A percentile compares a stretch with the other conserved stretches of the same genome.
Evolutionary conservation across 805 yeast genomes (phyloP).

Genomic region (Sugiyamaella boreocaroliniensis): DNA sequence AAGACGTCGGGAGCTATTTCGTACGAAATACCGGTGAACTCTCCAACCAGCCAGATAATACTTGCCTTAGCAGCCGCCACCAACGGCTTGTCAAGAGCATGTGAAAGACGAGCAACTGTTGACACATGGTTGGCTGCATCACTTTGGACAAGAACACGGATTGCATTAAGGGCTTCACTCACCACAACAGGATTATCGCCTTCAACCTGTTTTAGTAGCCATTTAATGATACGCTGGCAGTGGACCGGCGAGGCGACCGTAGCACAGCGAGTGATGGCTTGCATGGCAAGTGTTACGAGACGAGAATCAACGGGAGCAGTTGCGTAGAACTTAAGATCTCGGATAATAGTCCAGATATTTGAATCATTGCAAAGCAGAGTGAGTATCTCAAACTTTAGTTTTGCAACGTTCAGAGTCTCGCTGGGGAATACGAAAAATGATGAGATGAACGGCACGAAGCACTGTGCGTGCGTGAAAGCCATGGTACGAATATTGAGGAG

Average conservation of each 20-base stretch:
- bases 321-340: conserved; percentile 59
- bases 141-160: conserved; percentile 65
- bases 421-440: conserved; percentile 49
- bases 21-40: conserved; percentile 46
- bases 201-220: conserved; percentile 52
- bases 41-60: conserved; percentile 88
- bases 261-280: conserved; percentile 57
- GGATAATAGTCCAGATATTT: conserved; percentile 46
- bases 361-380: conserved; percentile 49
- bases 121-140: conserved; percentile 47
- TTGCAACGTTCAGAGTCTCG: conserved; percentile 42
- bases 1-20: conserved; percentile 69
- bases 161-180: conserved; percentile 63
- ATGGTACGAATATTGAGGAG: conserved; percentile 42
- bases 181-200: conserved; percentile 33
- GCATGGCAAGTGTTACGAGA: conserved; percentile 45
- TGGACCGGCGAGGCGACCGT: conserved; percentile 44
- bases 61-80: conserved; percentile 60
- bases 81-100: conserved; percentile 13
- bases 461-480: conserved; percentile 32
- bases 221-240: conserved; percentile 41
- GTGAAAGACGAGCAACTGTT: conserved; percentile 48
- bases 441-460: conserved; percentile 25
- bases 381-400: conserved; percentile 54
- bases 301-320: conserved; percentile 22